Conservation (phyloP, 192 early-diverging fungal genomes). For the Entomortierella chlamydospora region DNA sequence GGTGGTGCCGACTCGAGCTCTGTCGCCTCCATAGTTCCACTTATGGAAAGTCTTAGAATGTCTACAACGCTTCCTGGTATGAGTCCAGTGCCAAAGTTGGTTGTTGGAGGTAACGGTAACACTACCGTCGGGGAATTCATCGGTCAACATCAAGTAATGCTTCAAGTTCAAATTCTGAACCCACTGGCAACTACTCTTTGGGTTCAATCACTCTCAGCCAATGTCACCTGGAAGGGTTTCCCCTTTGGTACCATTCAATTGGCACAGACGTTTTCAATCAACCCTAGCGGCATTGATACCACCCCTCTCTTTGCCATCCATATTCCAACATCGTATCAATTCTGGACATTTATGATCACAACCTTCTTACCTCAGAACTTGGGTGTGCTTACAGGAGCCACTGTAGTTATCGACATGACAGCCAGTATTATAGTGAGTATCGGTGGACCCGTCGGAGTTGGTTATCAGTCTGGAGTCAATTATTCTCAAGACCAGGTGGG, state of each 20-base stretch:
- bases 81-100: constrained; percentile 21
- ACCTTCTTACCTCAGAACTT: constrained; percentile 29
- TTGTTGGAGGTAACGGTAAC: constrained; percentile 24
- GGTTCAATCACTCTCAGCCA: constrained; percentile 12
- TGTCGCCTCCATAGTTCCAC: constrained; percentile 10
- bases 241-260: constrained; percentile 28
- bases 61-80: constrained; percentile 30
- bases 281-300: constrained; percentile 17
- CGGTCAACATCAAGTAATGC: constrained; percentile 20
- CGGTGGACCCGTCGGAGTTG: constrained; percentile 9
- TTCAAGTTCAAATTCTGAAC: constrained; percentile 41
- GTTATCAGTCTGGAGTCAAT: constrained; percentile 22
- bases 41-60: constrained; percentile 32
- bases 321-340: constrained; percentile 30
- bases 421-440: constrained; percentile 27
- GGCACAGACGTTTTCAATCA: constrained; percentile 17
- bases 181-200: constrained; percentile 36
- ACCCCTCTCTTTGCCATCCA: constrained; percentile 25
- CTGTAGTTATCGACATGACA: constrained; percentile 16
- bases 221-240: constrained; percentile 22
- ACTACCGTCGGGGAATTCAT: constrained; percentile 34
- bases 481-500: constrained; percentile 21
- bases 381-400: constrained; percentile 28
- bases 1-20: constrained; percentile 24
- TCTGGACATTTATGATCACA: constrained; percentile 44